Base-by-base conservation (phyloP, 1,139 yeast species). In the Suhomyces coccinellae region DNA sequence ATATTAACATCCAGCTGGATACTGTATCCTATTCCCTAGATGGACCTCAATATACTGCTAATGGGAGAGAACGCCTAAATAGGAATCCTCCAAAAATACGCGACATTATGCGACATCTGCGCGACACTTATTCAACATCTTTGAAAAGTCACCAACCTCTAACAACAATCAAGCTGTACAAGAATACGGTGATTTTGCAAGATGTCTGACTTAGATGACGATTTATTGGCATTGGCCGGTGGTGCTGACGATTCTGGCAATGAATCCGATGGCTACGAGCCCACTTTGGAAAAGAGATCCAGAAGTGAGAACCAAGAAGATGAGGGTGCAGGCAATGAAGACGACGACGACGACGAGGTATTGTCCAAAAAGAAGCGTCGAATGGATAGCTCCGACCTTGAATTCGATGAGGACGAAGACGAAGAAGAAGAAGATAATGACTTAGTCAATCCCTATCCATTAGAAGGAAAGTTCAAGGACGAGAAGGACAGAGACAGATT, bases 171-270 rank as follows among this genome's bases (percentile, higher is more conserved):
- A 13, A 28, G 26, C 27, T 22, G 22, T 28, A 6, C 17, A 13
- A 24, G 9, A 34, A 26, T 26, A 32, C 29, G n/a, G 16, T 9
- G n/a, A 33, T 28, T 28, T 31, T 20, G 16, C 37, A 33, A 16
- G 34, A 73, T 73, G 79, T 72, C 77, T 48, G 93, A 85, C 65
- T 79, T 86, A 61, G 95, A 87, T 60, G 97, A 89, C 62, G 97
- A 89, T 75, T 80, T 89, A 67, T 78, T 90, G 62, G 97, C 96
- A 7, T 78, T 90, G 54, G 97, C 97, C 31, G 96, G 95, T 46
- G 88, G 84, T 29, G 87, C 77, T 38, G 69, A 53, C 8, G 60
- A 49, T 34, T 67, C 64, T 16, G 57, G 46, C 30, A 66, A 66
- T 16, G 67, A 58, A 39, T 61, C 63, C 39, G 71, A 61, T 49